These are phyloP conservation scores for Myriangium duriaei DNA, from an alignment of 2,329 filamentous ascomycete genomes.

Conservation along the genomic window DNA sequence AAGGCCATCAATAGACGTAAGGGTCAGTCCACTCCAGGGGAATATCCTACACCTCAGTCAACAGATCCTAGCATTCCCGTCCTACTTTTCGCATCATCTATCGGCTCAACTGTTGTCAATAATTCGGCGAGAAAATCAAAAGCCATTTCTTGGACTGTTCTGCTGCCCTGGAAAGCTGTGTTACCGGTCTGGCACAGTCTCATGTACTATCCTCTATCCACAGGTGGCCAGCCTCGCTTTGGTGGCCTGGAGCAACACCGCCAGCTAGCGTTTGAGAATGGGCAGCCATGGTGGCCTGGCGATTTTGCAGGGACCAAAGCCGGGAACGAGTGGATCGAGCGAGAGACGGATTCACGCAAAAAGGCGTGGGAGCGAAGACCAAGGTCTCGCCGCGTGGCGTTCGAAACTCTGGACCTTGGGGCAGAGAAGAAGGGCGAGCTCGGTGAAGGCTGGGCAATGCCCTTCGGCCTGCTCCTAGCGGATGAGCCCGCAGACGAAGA, in stretches of 20 bases:
- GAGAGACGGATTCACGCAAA: constrained; percentile 48
- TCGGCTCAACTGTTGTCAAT: constrained; percentile 28
- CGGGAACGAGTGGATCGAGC: constrained; percentile 64
- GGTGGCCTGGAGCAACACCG: constrained; percentile 68
- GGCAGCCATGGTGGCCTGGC: constrained; percentile 69
- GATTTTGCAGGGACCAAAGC: constrained; percentile 72
- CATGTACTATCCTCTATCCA: constrained; percentile 68
- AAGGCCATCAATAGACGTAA: constrained; percentile 71
- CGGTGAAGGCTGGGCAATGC: constrained; percentile 65
- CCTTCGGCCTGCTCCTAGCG: constrained; percentile 44
- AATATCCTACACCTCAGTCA: constrained; percentile 42
- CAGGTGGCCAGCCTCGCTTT: constrained; percentile 68
- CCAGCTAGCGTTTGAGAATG: constrained; percentile 71
- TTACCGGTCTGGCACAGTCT: constrained; percentile 73
- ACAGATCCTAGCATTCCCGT: constrained; percentile 69
- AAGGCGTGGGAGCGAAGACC: constrained; percentile 63
- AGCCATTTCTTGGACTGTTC: constrained; percentile 66
- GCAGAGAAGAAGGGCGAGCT: constrained; percentile 66
- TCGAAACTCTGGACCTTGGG: constrained; percentile 61
- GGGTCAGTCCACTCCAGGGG: constrained; percentile 48
- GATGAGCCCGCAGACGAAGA: background rate
- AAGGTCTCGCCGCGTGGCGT: constrained; percentile 68
- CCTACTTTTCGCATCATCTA: constrained; percentile 44
- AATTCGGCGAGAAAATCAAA: constrained; percentile 15
- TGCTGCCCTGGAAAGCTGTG: constrained; percentile 86